Conservation (phyloP, 2,329 filamentous ascomycete species). For the Paecilomyces dactylethromorphus region DNA sequence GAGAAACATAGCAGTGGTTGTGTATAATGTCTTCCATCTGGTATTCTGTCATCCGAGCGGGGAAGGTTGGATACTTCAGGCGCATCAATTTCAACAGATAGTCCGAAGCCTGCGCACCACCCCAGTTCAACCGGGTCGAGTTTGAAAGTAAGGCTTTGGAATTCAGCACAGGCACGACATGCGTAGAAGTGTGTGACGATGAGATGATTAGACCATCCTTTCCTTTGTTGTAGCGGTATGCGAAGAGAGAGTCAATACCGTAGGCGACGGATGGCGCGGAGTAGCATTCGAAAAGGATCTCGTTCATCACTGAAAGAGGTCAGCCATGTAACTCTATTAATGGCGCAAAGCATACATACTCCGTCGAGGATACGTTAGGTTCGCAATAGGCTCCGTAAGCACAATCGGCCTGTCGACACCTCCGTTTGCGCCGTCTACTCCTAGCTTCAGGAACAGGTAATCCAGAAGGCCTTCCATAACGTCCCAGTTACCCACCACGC, state of each 20-base stretch:
- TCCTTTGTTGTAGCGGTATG: constrained; percentile 86
- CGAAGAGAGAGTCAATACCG: constrained; percentile 94
- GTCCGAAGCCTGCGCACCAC: constrained; percentile 80
- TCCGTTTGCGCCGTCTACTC: constrained; percentile 67
- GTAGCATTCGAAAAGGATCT: constrained; percentile 96
- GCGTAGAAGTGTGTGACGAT: constrained; percentile 87
- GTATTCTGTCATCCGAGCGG: constrained; percentile 74
- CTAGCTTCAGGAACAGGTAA: constrained; percentile 90
- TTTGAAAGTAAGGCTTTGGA: constrained; percentile 77
- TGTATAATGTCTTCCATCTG: constrained; percentile 84
- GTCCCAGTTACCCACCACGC: constrained; percentile 95
- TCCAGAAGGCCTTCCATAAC: constrained; percentile 92
- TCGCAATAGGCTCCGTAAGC: constrained; percentile 93
- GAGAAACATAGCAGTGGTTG: constrained; percentile 84
- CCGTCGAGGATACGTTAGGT: constrained; percentile 79
- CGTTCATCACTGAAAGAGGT: constrained; percentile 70
- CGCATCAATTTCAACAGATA: constrained; percentile 84
- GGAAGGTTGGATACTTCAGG: constrained; percentile 86
- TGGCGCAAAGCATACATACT: constrained; percentile 49
- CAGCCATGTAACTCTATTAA: constrained; percentile 12
- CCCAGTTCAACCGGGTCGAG: constrained; percentile 89
- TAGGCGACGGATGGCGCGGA: constrained; percentile 82
- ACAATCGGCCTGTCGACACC: constrained; percentile 79
- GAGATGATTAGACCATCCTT: constrained; percentile 82
- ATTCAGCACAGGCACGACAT: constrained; percentile 88